A percentile compares a stretch with the other conserved stretches of the same genome.
phyloP scores from a whole-genome alignment of 2,329 filamentous ascomycete species.

The Cladosporium sphaerospermum region DNA sequence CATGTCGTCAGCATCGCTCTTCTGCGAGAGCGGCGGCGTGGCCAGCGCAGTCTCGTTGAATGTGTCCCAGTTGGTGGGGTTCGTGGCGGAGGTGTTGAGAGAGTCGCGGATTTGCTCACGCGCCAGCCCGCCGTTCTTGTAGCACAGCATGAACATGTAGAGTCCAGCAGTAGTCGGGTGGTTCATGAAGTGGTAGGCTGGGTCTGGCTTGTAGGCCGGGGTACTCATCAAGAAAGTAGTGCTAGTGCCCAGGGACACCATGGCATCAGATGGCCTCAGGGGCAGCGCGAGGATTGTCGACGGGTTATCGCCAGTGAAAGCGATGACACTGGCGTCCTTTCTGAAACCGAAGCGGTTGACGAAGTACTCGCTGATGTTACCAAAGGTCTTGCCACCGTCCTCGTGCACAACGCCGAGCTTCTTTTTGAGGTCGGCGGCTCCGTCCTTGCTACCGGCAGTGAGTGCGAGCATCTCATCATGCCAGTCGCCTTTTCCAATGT shows the following conservation, averaged over 20 bases:
- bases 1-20: slow-evolving; percentile 48
- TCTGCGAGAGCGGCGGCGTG: slow-evolving; percentile 63
- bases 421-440: slow-evolving; percentile 57
- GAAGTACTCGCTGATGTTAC: slow-evolving; percentile 72
- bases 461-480: slow-evolving; percentile 69
- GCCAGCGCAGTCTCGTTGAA: slow-evolving; percentile 71
- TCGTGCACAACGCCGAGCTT: slow-evolving; percentile 76
- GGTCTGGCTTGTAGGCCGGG: slow-evolving; percentile 80
- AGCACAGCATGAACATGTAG: slow-evolving; percentile 99
- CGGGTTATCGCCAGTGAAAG: slow-evolving; percentile 94
- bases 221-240: slow-evolving; percentile 98
- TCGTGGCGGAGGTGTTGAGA: slow-evolving; percentile 52
- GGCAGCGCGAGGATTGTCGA: slow-evolving; percentile 89
- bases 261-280: slow-evolving; percentile 79
- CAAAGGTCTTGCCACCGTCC: slow-evolving; percentile 75
- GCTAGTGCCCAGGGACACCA: slow-evolving; percentile 89
- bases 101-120: slow-evolving; percentile 83
- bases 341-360: slow-evolving; percentile 71
- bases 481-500: slow-evolving; percentile 70
- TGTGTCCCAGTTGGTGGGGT: slow-evolving; percentile 56
- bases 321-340: slow-evolving; percentile 66
- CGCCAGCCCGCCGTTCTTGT: slow-evolving; percentile 94
- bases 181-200: slow-evolving; percentile 95
- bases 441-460: slow-evolving; percentile 52
- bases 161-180: slow-evolving; percentile 84